A percentile compares a stretch with the other conserved stretches of the same genome.
phyloP scores from a whole-genome alignment of 2,329 filamentous ascomycete species.

The Cordyceps javanica region DNA sequence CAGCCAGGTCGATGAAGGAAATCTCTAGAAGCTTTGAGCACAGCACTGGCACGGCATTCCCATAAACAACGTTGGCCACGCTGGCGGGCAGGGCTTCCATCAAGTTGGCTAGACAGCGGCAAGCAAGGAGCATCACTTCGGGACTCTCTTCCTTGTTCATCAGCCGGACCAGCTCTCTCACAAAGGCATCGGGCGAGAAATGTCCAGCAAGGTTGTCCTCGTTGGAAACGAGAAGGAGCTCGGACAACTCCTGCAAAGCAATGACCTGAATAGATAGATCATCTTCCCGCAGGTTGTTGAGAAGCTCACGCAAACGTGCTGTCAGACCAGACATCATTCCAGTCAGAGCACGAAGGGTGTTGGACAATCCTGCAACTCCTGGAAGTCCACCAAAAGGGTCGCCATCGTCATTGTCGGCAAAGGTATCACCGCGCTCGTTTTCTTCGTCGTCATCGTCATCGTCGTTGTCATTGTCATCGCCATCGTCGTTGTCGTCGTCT shows the following conservation, averaged over 20 bases:
- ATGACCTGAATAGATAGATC: slow-evolving; percentile 88
- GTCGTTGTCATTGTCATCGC: slow-evolving; percentile 28
- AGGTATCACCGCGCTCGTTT: slow-evolving; percentile 47
- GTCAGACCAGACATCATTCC: slow-evolving; percentile 89
- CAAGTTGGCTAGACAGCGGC: slow-evolving; percentile 88
- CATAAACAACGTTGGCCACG: slow-evolving; percentile 93
- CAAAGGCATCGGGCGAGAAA: slow-evolving; percentile 88
- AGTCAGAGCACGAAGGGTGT: slow-evolving; percentile 76
- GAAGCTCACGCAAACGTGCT: slow-evolving; percentile 69
- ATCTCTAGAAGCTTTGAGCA: slow-evolving; percentile 96
- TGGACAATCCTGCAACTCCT: slow-evolving; percentile 67
- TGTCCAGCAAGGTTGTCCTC: slow-evolving; percentile 95
- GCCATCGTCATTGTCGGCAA: slow-evolving; percentile 61
- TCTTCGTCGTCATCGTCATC: slow-evolving; percentile 29
- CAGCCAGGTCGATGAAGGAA: slow-evolving; percentile 92
- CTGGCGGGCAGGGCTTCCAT: slow-evolving; percentile 95
- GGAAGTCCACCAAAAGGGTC: slow-evolving; percentile 60
- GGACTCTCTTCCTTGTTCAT: slow-evolving; percentile 96
- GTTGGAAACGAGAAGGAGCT: slow-evolving; percentile 88
- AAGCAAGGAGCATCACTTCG: slow-evolving; percentile 95
- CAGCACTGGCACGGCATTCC: slow-evolving; percentile 88
- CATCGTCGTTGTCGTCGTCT: slow-evolving; percentile 30
- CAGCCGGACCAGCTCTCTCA: slow-evolving; percentile 84
- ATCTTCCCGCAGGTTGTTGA: slow-evolving; percentile 71
- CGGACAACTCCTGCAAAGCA: slow-evolving; percentile 86